Evolutionary conservation across 2,329 filamentous ascomycete species (phyloP).

Genomic region (Colletotrichum liriopes): DNA sequence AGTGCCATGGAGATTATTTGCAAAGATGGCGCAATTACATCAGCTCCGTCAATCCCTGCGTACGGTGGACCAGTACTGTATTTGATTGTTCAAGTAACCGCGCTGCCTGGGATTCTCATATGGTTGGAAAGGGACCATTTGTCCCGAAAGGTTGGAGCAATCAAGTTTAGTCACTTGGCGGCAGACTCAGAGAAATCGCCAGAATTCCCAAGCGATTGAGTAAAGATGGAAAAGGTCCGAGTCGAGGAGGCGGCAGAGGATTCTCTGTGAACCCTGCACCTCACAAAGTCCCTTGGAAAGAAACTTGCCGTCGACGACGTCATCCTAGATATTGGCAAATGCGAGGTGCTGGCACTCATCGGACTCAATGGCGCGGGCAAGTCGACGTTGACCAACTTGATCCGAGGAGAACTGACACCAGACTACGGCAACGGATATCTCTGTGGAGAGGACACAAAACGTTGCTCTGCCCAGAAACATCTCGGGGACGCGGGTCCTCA

Average conservation of each 20-base stretch:
- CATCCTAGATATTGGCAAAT: slow-evolving; percentile 77
- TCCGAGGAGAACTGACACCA: slow-evolving; percentile 81
- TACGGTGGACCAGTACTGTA: slow-evolving; percentile 81
- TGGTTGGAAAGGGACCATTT: slow-evolving; percentile 73
- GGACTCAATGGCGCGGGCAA: slow-evolving; percentile 87
- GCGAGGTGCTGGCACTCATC: slow-evolving; percentile 82
- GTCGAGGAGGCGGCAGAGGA: slow-evolving; percentile 49
- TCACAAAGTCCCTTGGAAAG: slow-evolving; percentile 77
- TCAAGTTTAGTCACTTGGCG: not conserved
- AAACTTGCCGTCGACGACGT: slow-evolving; percentile 78
- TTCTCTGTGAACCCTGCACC: slow-evolving; percentile 75
- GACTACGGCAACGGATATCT: slow-evolving; percentile 78
- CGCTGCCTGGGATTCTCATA: slow-evolving; percentile 74
- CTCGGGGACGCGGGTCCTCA: slow-evolving; percentile 68
- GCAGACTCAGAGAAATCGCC: not conserved
- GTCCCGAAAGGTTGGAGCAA: not conserved
- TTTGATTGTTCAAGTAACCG: slow-evolving; percentile 73
- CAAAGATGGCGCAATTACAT: not conserved
- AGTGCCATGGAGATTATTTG: slow-evolving; percentile 6
- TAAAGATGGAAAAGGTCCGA: slow-evolving; percentile 40
- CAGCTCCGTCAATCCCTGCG: slow-evolving; percentile 49
- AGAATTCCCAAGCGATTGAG: not conserved
- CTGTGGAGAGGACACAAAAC: slow-evolving; percentile 56
- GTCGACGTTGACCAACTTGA: slow-evolving; percentile 79
- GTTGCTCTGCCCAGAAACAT: slow-evolving; percentile 74